Evolutionary conservation across 2,329 filamentous ascomycete genomes (phyloP).

Genomic region (Uncinocarpus reesii): DNA sequence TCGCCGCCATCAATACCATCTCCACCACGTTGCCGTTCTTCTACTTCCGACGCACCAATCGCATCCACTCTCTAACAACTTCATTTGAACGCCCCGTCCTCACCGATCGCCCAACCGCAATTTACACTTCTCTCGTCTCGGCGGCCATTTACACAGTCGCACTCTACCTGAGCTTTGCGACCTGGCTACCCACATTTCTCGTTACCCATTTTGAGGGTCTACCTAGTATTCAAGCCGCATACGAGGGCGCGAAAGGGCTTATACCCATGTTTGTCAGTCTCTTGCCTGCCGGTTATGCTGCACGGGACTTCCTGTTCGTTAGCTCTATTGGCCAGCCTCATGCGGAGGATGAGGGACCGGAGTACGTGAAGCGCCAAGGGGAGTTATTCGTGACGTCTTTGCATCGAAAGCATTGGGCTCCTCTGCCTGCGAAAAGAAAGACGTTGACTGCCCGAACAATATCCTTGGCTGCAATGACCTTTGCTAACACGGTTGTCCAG

Average conservation of each 20-base stretch:
- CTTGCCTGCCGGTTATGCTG: conserved; percentile 60
- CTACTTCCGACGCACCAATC: conserved; percentile 58
- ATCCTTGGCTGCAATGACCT: conserved; percentile 37
- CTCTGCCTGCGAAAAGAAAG: conserved; percentile 49
- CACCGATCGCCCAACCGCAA: conserved; percentile 50
- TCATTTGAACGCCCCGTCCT: conserved; percentile 48
- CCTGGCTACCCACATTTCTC: conserved; percentile 61
- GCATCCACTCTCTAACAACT: conserved; percentile 50
- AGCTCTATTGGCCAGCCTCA: conserved; percentile 42
- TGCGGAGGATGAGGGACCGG: conserved; percentile 18
- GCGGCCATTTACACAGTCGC: conserved; percentile 64
- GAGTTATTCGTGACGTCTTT: conserved; percentile 65
- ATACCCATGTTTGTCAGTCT: conserved; percentile 42
- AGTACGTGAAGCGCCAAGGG: conserved; percentile 46
- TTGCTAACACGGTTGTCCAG: conserved; percentile 52
- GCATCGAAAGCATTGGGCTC: conserved; percentile 49
- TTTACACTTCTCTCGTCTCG: conserved; percentile 58
- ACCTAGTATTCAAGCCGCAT: conserved; percentile 55
- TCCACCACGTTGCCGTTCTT: conserved; percentile 64
- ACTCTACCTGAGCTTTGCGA: conserved; percentile 58
- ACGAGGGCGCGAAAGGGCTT: conserved; percentile 49
- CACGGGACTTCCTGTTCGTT: conserved; percentile 64
- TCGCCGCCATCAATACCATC: conserved; percentile 57
- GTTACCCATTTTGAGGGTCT: conserved; percentile 65
- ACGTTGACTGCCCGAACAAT: conserved; percentile 54